Evolutionary conservation across 371 early-diverging fungal species (phyloP), one percentile per base, ranked within the genome.

Genomic region (Mucor saturninus): DNA sequence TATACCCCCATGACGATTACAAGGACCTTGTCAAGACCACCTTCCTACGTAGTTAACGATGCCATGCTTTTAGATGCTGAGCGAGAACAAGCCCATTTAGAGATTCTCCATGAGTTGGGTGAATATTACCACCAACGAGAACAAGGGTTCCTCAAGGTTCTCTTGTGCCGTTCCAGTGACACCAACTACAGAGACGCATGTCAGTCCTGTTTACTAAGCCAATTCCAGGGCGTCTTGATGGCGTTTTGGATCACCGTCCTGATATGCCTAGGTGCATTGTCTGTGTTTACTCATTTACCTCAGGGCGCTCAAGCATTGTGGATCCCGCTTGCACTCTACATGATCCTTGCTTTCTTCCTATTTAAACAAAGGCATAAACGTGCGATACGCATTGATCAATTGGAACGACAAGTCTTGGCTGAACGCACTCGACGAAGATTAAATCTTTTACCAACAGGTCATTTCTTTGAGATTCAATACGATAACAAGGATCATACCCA

Each of bases 381-480:
- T 8, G 8, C 37, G 10, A 32, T 31, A n/a, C 43, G 21, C 14
- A 57, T 57, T 32, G 37, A 35, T 15, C 40, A 55, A 29, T 31
- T 55, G 11, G 56, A 55, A 14, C 8, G 43, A 29, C 31, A 15
- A 6, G 31, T 51, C 50, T 5, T 38, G 35, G 37, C 51, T 31
- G 26, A 37, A n/a, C 26, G 58, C 38, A 30, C 21, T 1, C 32
- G 15, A 10, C 40, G 53, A 61, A 39, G 52, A 26, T 37, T 46
- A 4, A 51, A 52, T 43, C 50, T 38, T n/a, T 61, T 65, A 28
- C 69, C 69, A 3, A 53, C 60, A 14, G 56, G 30, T 14, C 56
- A 57, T 45, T 69, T 49, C 39, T 69, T 69, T 54, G 56, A 62
- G 39, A 62, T 65, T 21, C 56, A 61, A 40, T 40, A 65, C 53